A percentile compares a stretch with the other conserved stretches of the same genome.
Conservation (phyloP, 768 basidiomycete species). For the Psilocybe cubensis region DNA sequence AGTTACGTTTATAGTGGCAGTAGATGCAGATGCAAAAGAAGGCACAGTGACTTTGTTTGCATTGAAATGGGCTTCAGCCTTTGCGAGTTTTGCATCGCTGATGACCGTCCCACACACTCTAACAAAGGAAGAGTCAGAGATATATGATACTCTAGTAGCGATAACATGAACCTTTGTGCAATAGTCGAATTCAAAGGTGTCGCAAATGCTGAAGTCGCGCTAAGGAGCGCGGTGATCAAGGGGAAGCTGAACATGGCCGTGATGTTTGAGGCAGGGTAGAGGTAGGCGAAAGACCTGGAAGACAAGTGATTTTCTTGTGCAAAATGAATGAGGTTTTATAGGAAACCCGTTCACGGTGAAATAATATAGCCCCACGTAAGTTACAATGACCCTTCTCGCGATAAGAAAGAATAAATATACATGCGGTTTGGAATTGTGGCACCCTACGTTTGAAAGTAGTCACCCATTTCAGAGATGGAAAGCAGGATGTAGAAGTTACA, state of each 20-base stretch:
- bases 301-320: background rate
- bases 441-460: background rate
- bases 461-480: background rate
- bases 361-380: background rate
- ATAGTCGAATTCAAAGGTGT: conserved; percentile 27
- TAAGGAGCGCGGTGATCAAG: conserved; percentile 30
- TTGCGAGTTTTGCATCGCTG: conserved; percentile 35
- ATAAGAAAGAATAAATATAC: background rate
- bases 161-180: conserved; percentile 16
- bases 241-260: conserved; percentile 29
- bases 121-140: background rate
- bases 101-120: conserved; percentile 44
- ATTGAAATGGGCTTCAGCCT: conserved; percentile 44
- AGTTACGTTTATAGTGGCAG: conserved; percentile 23
- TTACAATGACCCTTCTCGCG: background rate
- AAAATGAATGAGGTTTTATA: background rate
- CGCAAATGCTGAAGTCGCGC: conserved; percentile 30
- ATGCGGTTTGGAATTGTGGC: background rate
- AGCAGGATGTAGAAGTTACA: conserved; percentile 1
- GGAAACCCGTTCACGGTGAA: background rate
- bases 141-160: background rate
- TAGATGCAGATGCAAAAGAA: conserved; percentile 12
- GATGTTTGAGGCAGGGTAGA: background rate
- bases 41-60: conserved; percentile 39
- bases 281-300: background rate